Evolutionary conservation across 192 early-diverging fungal genomes (phyloP).

Genomic region (Ambispora gerdemannii): DNA sequence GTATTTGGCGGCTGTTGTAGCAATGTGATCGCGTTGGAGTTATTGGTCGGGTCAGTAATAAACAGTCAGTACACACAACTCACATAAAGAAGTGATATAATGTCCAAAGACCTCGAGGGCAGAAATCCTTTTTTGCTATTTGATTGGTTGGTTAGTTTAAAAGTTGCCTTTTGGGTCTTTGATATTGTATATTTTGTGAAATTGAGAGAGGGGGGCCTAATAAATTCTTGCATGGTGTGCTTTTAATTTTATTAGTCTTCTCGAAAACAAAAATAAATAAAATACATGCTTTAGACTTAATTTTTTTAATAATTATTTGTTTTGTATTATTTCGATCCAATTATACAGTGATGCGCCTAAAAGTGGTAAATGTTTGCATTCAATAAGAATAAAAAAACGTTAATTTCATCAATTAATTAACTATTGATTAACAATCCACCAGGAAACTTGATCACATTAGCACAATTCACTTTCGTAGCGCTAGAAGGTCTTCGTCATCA

Average conservation of each 20-base stretch:
- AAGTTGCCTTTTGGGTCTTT: no score
- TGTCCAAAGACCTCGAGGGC: no score
- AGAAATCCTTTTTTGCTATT: no score
- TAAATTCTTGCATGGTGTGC: neutral
- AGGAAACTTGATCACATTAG: slow-evolving; percentile 69
- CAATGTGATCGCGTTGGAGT: slow-evolving; percentile 82
- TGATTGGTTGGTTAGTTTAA: no score
- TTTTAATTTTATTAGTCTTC: neutral
- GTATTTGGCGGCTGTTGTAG: slow-evolving; percentile 90
- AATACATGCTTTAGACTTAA: neutral
- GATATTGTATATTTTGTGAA: no score
- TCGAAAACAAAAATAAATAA: neutral
- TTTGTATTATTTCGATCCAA: neutral
- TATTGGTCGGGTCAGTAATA: slow-evolving; percentile 61
- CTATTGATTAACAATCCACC: neutral
- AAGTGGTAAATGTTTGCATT: slow-evolving; percentile 56
- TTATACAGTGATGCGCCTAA: slow-evolving; percentile 49
- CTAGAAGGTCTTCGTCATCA: slow-evolving; percentile 58
- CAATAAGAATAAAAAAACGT: neutral
- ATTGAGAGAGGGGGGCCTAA: no score
- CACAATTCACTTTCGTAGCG: slow-evolving; percentile 73
- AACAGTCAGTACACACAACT: no score
- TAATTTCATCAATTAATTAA: neutral
- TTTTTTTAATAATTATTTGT: slow-evolving; percentile 5
- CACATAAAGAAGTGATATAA: no score